Evolutionary conservation across 345 rosid genomes (phyloP), one percentile per base, ranked within the genome.

Genomic region (Hevea brasiliensis): DNA sequence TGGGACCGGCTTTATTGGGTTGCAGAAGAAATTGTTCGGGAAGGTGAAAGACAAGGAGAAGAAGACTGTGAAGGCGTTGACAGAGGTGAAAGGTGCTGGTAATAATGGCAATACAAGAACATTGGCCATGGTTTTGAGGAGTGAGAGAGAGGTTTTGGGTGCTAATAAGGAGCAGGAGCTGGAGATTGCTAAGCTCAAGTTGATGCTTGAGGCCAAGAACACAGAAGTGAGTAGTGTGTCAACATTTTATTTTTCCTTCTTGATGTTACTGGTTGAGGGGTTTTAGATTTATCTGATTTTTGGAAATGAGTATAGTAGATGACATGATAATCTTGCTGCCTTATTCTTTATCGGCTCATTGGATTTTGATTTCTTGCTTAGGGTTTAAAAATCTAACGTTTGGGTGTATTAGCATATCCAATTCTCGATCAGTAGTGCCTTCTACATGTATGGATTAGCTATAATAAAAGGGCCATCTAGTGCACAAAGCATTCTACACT

Each of bases 1-100:
- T 71, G 90, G 82, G 6, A 77, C 85, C 8, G 74, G 74, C 47
- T 75, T 87, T 9, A 70, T 76, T n/a, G 89, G 86, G 23, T 62
- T 94, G 82, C 98, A 89, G 81, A 82, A 85, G 84, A 94, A 94
- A 82, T 80, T 94, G 51, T 94, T 94, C 23, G 96, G 97, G 18
- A 76, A 78, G 17, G 86, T 76, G 35, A 72, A 80, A 23, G 68
- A 65, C 70, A 79, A 83, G 81, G 76, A 62, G 79, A 79, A 86
- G 77, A 81, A 83, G 80, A 84, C 86, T 65, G 81, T 78, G 35
- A 94, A 89, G 81, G 89, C 94, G 4, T 69, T 94, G 82, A 84
- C 82, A 3, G 98, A 92, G 76, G 88, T 88, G 18, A 94, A 89
- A 45, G 89, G 86, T 71, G 88, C 84, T 54, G 29, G 69, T 13